Conservation (phyloP, 1,284 basidiomycete species). For the Agroathelia rolfsii region DNA sequence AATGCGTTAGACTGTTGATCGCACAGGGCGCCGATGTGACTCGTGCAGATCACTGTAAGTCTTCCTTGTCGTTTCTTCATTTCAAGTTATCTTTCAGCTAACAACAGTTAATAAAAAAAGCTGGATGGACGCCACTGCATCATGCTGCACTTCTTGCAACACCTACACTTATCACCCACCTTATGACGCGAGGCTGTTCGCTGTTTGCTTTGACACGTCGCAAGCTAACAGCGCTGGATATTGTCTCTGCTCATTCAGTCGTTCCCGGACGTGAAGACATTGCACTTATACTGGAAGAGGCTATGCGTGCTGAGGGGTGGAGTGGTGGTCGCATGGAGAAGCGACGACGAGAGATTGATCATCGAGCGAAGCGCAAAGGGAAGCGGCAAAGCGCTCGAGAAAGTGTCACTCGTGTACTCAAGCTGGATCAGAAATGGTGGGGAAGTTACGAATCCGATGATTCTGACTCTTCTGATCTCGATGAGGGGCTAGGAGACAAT, state of each 20-base stretch:
- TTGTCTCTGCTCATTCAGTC: slow-evolving; percentile 70
- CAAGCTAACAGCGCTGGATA: slow-evolving; percentile 76
- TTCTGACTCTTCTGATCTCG: slow-evolving; percentile 24
- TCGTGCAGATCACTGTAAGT: slow-evolving; percentile 54
- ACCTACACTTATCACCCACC: slow-evolving; percentile 83
- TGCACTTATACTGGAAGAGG: slow-evolving; percentile 68
- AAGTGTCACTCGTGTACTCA: slow-evolving; percentile 45
- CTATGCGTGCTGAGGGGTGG: slow-evolving; percentile 73
- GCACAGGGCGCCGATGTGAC: slow-evolving; percentile 68
- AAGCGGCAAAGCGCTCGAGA: slow-evolving; percentile 43
- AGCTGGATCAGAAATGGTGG: slow-evolving; percentile 59
- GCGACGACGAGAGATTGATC: slow-evolving; percentile 45
- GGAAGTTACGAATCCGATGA: slow-evolving; percentile 28
- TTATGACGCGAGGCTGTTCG: slow-evolving; percentile 87
- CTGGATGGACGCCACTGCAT: slow-evolving; percentile 94
- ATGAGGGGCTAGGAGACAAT: slow-evolving; percentile 36
- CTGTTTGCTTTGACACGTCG: slow-evolving; percentile 66
- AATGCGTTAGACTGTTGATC: slow-evolving; percentile 75
- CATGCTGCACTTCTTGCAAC: slow-evolving; percentile 85
- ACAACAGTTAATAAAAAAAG: slow-evolving; percentile 27
- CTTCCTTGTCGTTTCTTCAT: slow-evolving; percentile 12
- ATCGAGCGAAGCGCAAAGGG: slow-evolving; percentile 44
- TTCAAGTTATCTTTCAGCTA: slow-evolving; percentile 5
- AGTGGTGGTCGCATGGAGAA: slow-evolving; percentile 59
- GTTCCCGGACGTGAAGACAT: slow-evolving; percentile 76